phyloP scores from a whole-genome alignment of 202 grass and related monocot genomes.

The Eragrostis tef region DNA sequence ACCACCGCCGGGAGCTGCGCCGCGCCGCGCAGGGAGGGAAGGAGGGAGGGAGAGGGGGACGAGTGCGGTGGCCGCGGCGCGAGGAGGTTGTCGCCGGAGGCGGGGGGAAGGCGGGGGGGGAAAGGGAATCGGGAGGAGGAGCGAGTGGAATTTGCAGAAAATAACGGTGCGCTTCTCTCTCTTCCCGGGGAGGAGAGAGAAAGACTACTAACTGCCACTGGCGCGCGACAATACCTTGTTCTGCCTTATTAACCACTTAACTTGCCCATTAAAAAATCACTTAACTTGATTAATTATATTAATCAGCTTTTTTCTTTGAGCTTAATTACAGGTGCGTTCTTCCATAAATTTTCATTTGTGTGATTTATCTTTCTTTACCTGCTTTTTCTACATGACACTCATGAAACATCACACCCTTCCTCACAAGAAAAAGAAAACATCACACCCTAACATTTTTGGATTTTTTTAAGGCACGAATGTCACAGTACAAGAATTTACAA shows the following conservation, averaged over 20 bases:
- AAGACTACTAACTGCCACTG: not conserved
- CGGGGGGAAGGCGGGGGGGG: conserved; percentile 38
- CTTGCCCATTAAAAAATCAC: too few species aligned
- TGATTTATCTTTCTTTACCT: not conserved
- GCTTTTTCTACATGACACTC: too few species aligned
- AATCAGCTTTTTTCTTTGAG: not conserved
- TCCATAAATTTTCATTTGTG: not conserved
- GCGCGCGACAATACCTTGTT: not conserved
- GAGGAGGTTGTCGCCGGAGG: conserved; percentile 25
- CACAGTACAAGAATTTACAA: too few species aligned
- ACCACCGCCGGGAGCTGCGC: conserved; percentile 29
- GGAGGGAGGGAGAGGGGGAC: not conserved
- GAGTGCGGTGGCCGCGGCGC: not conserved
- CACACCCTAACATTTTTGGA: too few species aligned
- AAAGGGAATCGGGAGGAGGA: conserved; percentile 5
- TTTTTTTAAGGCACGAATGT: too few species aligned
- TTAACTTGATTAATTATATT: too few species aligned
- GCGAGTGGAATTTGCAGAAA: conserved; percentile 28
- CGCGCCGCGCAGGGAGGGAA: conserved; percentile 5
- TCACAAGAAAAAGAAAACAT: too few species aligned
- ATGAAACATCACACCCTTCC: too few species aligned
- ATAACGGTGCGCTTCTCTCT: conserved; percentile 42
- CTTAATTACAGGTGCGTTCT: not conserved
- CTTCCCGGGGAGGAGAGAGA: not conserved
- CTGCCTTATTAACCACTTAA: not conserved